phyloP scores from a whole-genome alignment of 768 basidiomycete species.

The Lyophyllum shimeji region DNA sequence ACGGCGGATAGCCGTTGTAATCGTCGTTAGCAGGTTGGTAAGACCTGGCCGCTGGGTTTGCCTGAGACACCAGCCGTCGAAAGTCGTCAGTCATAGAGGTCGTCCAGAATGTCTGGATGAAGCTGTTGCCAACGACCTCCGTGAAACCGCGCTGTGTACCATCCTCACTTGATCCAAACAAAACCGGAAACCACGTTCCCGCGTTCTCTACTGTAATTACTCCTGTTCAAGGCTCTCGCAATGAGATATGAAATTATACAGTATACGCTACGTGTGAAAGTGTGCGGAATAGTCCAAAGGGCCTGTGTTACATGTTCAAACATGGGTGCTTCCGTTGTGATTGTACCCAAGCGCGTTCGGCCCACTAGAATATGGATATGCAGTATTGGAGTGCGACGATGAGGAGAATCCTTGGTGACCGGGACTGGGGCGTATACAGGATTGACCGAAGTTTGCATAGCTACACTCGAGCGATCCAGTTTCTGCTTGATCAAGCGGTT shows the following conservation, averaged over 20 bases:
- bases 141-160: conserved; percentile 13
- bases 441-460: conserved; percentile 13
- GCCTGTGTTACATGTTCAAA: not conserved
- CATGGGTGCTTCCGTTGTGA: conserved; percentile 1
- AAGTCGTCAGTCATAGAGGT: conserved; percentile 69
- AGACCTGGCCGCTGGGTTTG: conserved; percentile 60
- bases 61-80: conserved; percentile 66
- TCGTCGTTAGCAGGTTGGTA: conserved; percentile 52
- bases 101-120: not conserved
- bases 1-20: conserved; percentile 65
- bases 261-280: not conserved
- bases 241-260: not conserved
- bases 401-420: conserved; percentile 22
- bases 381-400: conserved; percentile 24
- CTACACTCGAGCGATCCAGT: conserved; percentile 21
- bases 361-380: conserved; percentile 33
- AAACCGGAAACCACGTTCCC: not conserved
- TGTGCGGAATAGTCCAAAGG: not conserved
- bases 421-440: conserved; percentile 26
- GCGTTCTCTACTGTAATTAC: not conserved
- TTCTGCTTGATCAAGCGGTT: conserved; percentile 30
- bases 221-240: not conserved
- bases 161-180: conserved; percentile 15
- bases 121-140: conserved; percentile 12
- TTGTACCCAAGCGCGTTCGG: conserved; percentile 7